Conservation (phyloP, 225 moss, liverwort and hornwort genomes). For the Neckera pumila region DNA sequence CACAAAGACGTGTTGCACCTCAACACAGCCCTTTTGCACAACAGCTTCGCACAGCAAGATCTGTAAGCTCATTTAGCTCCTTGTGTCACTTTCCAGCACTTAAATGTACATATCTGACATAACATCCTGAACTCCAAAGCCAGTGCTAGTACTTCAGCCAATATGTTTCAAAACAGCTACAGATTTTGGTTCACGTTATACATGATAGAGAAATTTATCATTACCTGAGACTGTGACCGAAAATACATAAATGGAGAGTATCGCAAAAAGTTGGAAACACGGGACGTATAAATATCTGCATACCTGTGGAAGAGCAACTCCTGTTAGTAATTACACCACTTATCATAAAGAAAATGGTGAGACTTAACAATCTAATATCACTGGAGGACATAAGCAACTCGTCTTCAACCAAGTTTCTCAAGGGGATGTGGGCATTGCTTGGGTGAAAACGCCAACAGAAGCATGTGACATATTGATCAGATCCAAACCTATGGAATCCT, state of each 20-base stretch:
- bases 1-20: slow-evolving; percentile 5
- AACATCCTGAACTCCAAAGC: slow-evolving; percentile 18
- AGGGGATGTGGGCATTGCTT: neutral
- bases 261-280: slow-evolving; percentile 79
- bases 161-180: neutral
- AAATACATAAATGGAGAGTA: slow-evolving; percentile 96
- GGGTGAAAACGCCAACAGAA: neutral
- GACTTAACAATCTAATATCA: neutral
- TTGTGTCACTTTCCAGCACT: slow-evolving; percentile 19
- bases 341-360: neutral
- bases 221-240: slow-evolving; percentile 84
- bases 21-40: neutral
- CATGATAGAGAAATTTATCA: neutral
- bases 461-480: neutral
- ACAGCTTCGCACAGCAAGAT: slow-evolving; percentile 1
- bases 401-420: neutral
- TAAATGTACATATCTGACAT: neutral
- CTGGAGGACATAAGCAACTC: neutral
- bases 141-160: slow-evolving; percentile 9
- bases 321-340: neutral
- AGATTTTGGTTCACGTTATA: neutral
- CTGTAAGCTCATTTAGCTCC: slow-evolving; percentile 4
- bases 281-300: slow-evolving; percentile 86
- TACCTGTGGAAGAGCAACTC: slow-evolving; percentile 30
- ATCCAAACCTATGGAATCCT: neutral